These are phyloP conservation scores for Cutaneotrichosporon curvatum DNA, from an alignment of 1,284 basidiomycete species.

Conservation along the genomic window DNA sequence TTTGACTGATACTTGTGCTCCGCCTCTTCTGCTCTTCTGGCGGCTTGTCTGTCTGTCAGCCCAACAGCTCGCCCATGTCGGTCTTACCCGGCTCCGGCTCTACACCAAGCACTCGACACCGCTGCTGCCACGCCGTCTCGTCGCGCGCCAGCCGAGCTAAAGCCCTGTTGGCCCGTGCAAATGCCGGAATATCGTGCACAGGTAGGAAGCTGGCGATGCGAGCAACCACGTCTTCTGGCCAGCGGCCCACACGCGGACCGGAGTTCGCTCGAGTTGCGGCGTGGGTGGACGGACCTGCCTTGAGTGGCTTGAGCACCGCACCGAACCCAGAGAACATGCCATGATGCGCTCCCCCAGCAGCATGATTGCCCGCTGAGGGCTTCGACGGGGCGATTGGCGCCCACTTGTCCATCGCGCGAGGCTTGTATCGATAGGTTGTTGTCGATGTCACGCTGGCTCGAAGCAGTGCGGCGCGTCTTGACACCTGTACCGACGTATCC, in stretches of 20 bases:
- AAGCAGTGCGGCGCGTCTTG: neutral
- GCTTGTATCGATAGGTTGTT: too few species aligned
- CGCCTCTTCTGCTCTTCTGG: neutral
- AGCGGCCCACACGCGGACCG: slow-evolving; percentile 59
- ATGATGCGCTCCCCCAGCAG: slow-evolving; percentile 26
- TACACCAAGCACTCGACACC: slow-evolving; percentile 59
- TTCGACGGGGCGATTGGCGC: slow-evolving; percentile 37
- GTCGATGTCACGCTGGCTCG: neutral
- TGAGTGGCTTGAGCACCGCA: slow-evolving; percentile 46
- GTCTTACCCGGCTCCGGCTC: slow-evolving; percentile 21
- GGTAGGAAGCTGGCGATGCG: slow-evolving; percentile 65
- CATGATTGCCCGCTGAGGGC: slow-evolving; percentile 4
- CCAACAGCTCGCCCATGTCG: neutral
- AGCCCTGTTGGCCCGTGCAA: slow-evolving; percentile 61
- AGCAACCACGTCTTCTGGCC: slow-evolving; percentile 69
- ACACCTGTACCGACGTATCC: neutral
- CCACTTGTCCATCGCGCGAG: slow-evolving; percentile 34
- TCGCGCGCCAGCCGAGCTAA: slow-evolving; percentile 59
- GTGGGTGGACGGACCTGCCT: slow-evolving; percentile 41
- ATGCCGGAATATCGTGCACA: slow-evolving; percentile 67
- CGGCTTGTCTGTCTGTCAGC: neutral
- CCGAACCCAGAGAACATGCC: slow-evolving; percentile 60
- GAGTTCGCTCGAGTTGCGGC: slow-evolving; percentile 19
- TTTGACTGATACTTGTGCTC: neutral
- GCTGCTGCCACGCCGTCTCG: slow-evolving; percentile 65